Conservation (phyloP, 306 rosid genomes). For the Begonia peltatifolia region DNA sequence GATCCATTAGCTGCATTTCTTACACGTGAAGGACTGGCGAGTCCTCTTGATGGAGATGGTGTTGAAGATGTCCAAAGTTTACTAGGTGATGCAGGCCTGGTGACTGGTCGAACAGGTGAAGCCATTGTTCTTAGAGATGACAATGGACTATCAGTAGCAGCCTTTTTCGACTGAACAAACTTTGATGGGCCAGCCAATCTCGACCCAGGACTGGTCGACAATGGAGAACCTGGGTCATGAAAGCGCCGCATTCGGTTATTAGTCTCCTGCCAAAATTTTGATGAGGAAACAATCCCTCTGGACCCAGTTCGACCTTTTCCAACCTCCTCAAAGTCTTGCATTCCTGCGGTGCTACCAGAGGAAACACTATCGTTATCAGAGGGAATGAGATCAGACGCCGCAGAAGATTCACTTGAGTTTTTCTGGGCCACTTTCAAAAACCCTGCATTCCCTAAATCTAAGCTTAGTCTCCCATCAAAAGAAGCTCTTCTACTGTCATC, state of each 20-base stretch:
- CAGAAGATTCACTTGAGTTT: constrained; percentile 33
- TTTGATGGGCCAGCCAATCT: constrained; percentile 32
- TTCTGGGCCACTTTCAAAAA: constrained; percentile 26
- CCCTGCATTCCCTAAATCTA: constrained; percentile 70
- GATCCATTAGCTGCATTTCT: constrained; percentile 51
- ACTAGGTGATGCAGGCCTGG: constrained; percentile 74
- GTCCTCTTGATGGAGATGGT: constrained; percentile 64
- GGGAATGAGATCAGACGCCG: constrained; percentile 71
- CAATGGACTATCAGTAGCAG: constrained; percentile 35
- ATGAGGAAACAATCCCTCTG: constrained; percentile 68
- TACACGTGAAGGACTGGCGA: constrained; percentile 64
- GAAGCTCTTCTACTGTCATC: constrained; percentile 52
- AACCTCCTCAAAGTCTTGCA: constrained; percentile 37
- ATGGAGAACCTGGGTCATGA: constrained; percentile 88
- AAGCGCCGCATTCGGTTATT: constrained; percentile 75
- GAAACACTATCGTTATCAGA: constrained; percentile 97
- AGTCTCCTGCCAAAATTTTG: constrained; percentile 97
- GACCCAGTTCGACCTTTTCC: constrained; percentile 27
- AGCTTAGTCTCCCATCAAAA: constrained; percentile 74
- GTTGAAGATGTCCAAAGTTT: constrained; percentile 65
- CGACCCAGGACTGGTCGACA: constrained; percentile 55
- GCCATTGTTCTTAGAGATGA: constrained; percentile 60
- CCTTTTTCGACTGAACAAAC: constrained; percentile 52
- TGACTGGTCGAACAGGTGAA: constrained; percentile 65
- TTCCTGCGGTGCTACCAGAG: constrained; percentile 89